Evolutionary conservation across 441 rosid genomes (phyloP).

Genomic region (Sinapis alba): DNA sequence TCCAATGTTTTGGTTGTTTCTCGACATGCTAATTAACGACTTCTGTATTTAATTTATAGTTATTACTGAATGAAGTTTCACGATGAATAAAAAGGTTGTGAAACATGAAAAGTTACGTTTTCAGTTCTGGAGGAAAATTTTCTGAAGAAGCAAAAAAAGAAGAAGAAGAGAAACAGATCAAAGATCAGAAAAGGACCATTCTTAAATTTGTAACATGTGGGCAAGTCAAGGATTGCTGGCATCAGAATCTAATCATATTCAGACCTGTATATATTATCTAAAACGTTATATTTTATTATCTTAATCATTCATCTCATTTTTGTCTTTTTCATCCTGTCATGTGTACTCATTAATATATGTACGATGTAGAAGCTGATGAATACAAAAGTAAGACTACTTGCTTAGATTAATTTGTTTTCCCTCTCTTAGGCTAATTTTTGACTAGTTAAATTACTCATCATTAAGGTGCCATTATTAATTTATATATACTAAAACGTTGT

Average conservation of each 20-base stretch:
- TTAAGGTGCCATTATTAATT: not conserved
- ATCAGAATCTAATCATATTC: constrained; percentile 27
- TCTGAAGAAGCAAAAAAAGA: not conserved
- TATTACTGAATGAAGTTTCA: constrained; percentile 14
- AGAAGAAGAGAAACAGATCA: constrained; percentile 13
- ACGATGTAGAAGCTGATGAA: constrained; percentile 26
- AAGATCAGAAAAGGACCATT: constrained; percentile 31
- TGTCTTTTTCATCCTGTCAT: constrained; percentile 20
- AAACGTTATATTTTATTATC: not conserved
- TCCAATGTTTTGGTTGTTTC: constrained; percentile 27
- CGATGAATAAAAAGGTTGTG: constrained; percentile 21
- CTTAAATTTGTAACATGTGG: constrained; percentile 31
- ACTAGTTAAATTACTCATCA: not conserved
- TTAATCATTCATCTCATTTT: constrained; percentile 17
- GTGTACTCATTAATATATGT: constrained; percentile 10
- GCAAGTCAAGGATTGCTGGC: constrained; percentile 28
- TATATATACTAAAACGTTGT: not conserved
- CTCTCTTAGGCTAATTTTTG: not conserved
- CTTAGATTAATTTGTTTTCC: not conserved
- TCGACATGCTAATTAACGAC: not conserved
- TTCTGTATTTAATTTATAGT: not conserved
- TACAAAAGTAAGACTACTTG: too few species aligned
- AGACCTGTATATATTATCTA: constrained; percentile 3
- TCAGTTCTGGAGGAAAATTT: constrained; percentile 27
- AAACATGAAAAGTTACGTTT: constrained; percentile 27